These are phyloP conservation scores for Cryptococcus sp. DNA, from an alignment of 1,284 basidiomycete genomes.

Conservation along the genomic window DNA sequence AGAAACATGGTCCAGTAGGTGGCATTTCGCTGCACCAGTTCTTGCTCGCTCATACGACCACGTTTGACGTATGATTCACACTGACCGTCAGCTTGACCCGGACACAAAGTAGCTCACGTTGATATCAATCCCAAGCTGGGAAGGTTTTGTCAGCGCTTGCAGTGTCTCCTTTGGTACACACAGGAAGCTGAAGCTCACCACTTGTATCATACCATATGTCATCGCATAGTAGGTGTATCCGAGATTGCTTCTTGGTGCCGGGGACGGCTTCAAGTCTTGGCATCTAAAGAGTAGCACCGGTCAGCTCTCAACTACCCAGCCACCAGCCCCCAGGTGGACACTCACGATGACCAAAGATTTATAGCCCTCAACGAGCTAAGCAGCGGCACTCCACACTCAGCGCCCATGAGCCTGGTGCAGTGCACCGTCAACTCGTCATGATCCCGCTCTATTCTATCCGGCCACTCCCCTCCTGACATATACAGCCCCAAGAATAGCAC, in stretches of 20 bases:
- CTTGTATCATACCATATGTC: constrained; percentile 10
- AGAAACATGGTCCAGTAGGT: constrained; percentile 22
- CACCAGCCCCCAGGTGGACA: not conserved
- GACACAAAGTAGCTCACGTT: constrained; percentile 5
- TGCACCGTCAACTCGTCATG: constrained; percentile 6
- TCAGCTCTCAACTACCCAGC: not conserved
- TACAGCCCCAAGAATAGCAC: constrained; percentile 9
- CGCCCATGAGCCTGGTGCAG: constrained; percentile 4
- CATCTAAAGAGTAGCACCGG: not conserved
- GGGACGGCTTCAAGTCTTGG: not conserved
- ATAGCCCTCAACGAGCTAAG: constrained; percentile 13
- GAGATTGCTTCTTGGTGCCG: not conserved
- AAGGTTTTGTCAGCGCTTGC: not conserved
- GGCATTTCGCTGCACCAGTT: constrained; percentile 9
- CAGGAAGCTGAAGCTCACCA: constrained; percentile 5
- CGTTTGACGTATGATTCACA: constrained; percentile 10
- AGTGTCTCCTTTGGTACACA: not conserved
- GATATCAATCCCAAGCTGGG: constrained; percentile 12
- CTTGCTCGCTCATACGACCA: constrained; percentile 15
- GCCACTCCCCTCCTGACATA: constrained; percentile 4
- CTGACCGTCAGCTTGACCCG: not conserved
- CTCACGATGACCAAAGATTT: constrained; percentile 18
- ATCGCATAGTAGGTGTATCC: constrained; percentile 19
- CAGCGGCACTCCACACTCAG: constrained; percentile 7
- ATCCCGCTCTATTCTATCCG: not conserved